Percentiles rank a stretch among this genome's conserved stretches.
These are phyloP conservation scores for Colletotrichum abscissum DNA, from an alignment of 2,329 filamentous ascomycete species.

Conservation along the genomic window DNA sequence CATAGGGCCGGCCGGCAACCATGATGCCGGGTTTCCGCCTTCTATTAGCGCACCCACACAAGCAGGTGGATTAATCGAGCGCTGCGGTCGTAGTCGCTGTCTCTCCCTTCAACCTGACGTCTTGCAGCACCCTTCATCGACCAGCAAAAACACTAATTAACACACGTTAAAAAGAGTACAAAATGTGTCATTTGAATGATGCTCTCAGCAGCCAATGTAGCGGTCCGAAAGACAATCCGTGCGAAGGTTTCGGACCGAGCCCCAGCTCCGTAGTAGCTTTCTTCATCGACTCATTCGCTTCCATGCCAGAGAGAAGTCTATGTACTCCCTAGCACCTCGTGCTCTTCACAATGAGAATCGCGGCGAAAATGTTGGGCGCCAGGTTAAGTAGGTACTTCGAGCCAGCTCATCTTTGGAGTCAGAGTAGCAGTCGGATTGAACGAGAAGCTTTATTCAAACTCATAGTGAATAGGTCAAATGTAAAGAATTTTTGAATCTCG, in stretches of 20 bases:
- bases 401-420: not conserved
- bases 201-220: constrained; percentile 37
- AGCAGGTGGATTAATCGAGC: no score
- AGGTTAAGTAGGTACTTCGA: not conserved
- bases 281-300: not conserved
- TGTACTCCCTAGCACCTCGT: not conserved
- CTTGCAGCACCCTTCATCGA: not conserved
- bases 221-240: not conserved
- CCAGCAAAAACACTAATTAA: not conserved
- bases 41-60: not conserved
- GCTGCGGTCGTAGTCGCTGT: no score
- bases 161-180: not conserved
- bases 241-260: not conserved
- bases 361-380: no score
- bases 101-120: no score
- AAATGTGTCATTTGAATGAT: no score
- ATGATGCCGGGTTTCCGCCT: no score
- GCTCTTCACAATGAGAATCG: not conserved
- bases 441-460: no score
- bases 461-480: no score
- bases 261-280: no score
- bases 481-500: no score
- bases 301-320: not conserved
- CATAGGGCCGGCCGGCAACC: not conserved
- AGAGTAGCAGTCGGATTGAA: not conserved